A percentile compares a stretch with the other conserved stretches of the same genome.
Conservation (phyloP, 2,329 filamentous ascomycete species). For the Botrytis byssoidea region DNA sequence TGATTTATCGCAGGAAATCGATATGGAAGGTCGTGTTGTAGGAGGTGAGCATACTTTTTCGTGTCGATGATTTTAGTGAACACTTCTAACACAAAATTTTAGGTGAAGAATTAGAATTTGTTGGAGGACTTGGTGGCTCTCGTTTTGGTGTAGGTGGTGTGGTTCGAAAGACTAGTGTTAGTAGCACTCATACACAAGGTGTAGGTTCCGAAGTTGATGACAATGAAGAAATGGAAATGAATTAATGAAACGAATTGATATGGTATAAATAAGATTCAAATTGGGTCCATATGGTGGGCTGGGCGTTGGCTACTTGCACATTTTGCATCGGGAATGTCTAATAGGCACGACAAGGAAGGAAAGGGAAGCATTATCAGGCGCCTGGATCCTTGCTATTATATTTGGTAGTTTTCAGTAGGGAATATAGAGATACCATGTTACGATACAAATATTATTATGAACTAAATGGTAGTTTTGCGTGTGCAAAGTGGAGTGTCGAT, state of each 20-base stretch:
- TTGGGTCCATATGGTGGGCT: neutral
- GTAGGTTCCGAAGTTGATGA: constrained; percentile 54
- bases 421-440: constrained; percentile 15
- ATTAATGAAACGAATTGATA: constrained; percentile 24
- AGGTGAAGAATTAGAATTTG: constrained; percentile 43
- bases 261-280: constrained; percentile 12
- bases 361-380: constrained; percentile 14
- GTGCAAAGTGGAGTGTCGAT: neutral
- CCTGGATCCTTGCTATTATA: neutral
- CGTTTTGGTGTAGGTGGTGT: constrained; percentile 49
- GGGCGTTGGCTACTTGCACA: constrained; percentile 14
- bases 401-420: constrained; percentile 3
- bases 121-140: constrained; percentile 49
- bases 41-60: constrained; percentile 68
- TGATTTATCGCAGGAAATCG: constrained; percentile 89
- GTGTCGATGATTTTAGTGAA: constrained; percentile 21
- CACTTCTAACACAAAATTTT: constrained; percentile 28
- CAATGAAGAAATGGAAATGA: constrained; percentile 62
- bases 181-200: constrained; percentile 57
- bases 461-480: neutral
- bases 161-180: constrained; percentile 57
- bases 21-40: constrained; percentile 87
- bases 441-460: neutral
- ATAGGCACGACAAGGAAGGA: neutral
- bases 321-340: constrained; percentile 10